Percentiles rank a stretch among this genome's conserved stretches.
phyloP scores from a whole-genome alignment of 2,329 filamentous ascomycete genomes.

The Xylaria sp. region DNA sequence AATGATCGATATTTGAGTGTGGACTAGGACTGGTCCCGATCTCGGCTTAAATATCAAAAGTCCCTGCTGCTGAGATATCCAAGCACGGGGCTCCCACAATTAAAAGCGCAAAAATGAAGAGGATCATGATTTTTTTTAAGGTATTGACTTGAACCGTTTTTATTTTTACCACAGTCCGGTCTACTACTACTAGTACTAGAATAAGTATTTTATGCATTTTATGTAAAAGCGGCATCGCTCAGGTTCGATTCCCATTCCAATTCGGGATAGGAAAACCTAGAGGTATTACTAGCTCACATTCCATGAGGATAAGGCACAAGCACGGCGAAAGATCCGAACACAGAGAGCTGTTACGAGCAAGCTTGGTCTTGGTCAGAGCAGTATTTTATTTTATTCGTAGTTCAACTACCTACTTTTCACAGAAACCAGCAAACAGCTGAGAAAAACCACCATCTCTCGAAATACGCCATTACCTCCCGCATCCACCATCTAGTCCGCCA shows the following conservation, averaged over 20 bases:
- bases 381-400: conserved; percentile 22
- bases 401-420: conserved; percentile 30
- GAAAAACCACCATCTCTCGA: conserved; percentile 20
- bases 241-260: too few species aligned
- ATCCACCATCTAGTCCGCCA: conserved; percentile 23
- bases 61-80: conserved; percentile 20
- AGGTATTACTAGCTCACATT: neutral
- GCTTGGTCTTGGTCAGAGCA: neutral
- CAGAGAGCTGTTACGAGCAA: neutral
- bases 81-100: conserved; percentile 16
- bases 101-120: conserved; percentile 24
- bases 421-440: conserved; percentile 19
- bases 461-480: conserved; percentile 26
- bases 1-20: neutral
- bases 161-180: too few species aligned
- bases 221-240: too few species aligned
- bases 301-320: neutral
- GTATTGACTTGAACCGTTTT: too few species aligned
- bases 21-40: neutral
- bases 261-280: too few species aligned
- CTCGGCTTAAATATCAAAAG: neutral
- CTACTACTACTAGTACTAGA: too few species aligned
- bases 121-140: conserved; percentile 10
- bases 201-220: too few species aligned
- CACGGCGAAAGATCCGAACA: neutral